These are phyloP conservation scores for Craterostigma plantagineum DNA, from an alignment of 257 asterid genomes.

Conservation along the genomic window DNA sequence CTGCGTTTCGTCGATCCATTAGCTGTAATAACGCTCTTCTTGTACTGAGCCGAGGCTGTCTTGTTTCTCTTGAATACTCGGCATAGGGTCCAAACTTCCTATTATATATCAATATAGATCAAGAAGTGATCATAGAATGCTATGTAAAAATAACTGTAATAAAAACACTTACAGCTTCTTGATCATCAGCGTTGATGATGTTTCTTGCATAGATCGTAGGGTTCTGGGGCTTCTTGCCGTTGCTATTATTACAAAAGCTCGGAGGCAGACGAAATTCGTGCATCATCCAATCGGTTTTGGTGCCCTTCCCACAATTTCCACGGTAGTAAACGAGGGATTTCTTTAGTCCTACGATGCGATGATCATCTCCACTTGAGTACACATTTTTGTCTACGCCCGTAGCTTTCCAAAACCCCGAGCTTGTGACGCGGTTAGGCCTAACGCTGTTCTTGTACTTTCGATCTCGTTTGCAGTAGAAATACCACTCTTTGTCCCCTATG, in stretches of 20 bases:
- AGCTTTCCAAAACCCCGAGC: slow-evolving; percentile 10
- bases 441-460: slow-evolving; percentile 11
- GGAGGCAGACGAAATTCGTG: slow-evolving; percentile 7
- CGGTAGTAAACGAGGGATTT: slow-evolving; percentile 8
- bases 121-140: too few species aligned
- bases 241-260: background rate
- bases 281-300: slow-evolving; percentile 10
- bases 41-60: slow-evolving; percentile 8
- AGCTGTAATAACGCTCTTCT: background rate
- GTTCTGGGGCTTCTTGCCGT: background rate
- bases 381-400: too few species aligned
- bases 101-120: slow-evolving; percentile 1
- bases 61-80: slow-evolving; percentile 19
- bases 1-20: too few species aligned
- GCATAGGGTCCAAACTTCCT: slow-evolving; percentile 28
- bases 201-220: too few species aligned
- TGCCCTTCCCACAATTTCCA: slow-evolving; percentile 5
- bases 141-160: too few species aligned
- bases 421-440: slow-evolving; percentile 10
- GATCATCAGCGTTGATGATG: too few species aligned
- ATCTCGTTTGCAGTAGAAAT: slow-evolving; percentile 10
- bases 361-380: background rate
- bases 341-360: slow-evolving; percentile 6
- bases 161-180: too few species aligned
- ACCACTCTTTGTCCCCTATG: slow-evolving; percentile 9